These are phyloP conservation scores for Solanum medicagineum DNA, from an alignment of 257 asterid genomes.

Conservation along the genomic window DNA sequence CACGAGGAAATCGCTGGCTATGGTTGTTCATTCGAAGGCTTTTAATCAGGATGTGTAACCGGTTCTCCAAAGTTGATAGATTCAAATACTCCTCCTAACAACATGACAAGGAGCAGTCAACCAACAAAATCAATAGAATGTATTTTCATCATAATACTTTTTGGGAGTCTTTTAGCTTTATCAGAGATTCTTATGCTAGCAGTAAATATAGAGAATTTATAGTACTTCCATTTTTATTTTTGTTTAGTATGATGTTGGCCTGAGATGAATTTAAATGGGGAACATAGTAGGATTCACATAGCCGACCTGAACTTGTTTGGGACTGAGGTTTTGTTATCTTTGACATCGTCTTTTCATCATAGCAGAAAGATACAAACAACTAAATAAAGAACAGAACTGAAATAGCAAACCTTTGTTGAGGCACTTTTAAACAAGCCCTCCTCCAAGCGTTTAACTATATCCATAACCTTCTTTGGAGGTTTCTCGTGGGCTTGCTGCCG, in stretches of 20 bases:
- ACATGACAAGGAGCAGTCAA: not conserved
- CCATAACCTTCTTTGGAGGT: conserved; percentile 43
- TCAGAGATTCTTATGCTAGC: not conserved
- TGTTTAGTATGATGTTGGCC: not conserved
- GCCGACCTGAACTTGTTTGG: not conserved
- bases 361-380: not conserved
- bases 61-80: conserved; percentile 59
- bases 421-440: conserved; percentile 78
- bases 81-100: conserved; percentile 79
- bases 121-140: not conserved
- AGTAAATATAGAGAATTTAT: not conserved
- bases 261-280: not conserved
- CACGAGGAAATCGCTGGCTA: conserved; percentile 52
- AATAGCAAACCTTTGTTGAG: conserved; percentile 48
- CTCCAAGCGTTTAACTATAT: conserved; percentile 71
- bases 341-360: not conserved
- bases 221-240: not conserved
- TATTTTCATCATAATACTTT: not conserved
- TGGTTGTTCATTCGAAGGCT: conserved; percentile 41
- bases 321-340: not conserved
- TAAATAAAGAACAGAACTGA: not conserved
- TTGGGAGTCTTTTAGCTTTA: not conserved
- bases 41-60: conserved; percentile 52
- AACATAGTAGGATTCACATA: not conserved
- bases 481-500: conserved; percentile 57